phyloP scores from a whole-genome alignment of 2,329 filamentous ascomycete species.

The Colletotrichum australisinense region DNA sequence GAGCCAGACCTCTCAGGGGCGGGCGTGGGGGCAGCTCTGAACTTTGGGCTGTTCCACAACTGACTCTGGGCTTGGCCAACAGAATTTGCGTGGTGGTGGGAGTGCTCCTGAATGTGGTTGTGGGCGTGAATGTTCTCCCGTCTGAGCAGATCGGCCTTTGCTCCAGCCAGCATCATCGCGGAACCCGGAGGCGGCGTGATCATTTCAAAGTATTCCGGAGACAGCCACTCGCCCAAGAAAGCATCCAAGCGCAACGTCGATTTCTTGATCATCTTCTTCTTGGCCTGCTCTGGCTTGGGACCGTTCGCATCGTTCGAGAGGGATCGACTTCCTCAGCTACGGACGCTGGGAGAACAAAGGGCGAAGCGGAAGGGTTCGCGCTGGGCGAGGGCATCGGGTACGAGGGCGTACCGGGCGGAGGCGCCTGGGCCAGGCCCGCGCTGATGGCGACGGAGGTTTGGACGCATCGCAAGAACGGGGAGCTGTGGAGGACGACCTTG shows the following conservation, averaged over 20 bases:
- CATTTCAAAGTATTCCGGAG: slow-evolving; percentile 90
- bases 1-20: slow-evolving; percentile 34
- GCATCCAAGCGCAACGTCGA: slow-evolving; percentile 84
- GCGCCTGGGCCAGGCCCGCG: slow-evolving; percentile 80
- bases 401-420: slow-evolving; percentile 43
- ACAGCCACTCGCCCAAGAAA: slow-evolving; percentile 95
- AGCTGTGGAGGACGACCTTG: slow-evolving; percentile 88
- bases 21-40: slow-evolving; percentile 26
- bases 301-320: slow-evolving; percentile 32
- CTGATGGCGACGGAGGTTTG: slow-evolving; percentile 92
- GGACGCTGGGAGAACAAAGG: slow-evolving; percentile 28
- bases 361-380: slow-evolving; percentile 23
- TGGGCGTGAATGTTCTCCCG: slow-evolving; percentile 74
- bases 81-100: slow-evolving; percentile 34
- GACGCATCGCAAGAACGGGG: slow-evolving; percentile 92
- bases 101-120: slow-evolving; percentile 25
- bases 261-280: slow-evolving; percentile 58
- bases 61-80: slow-evolving; percentile 39
- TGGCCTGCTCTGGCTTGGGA: slow-evolving; percentile 15
- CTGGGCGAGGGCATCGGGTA: slow-evolving; percentile 47
- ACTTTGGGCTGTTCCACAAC: slow-evolving; percentile 49
- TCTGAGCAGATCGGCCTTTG: slow-evolving; percentile 87
- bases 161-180: slow-evolving; percentile 86
- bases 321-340: slow-evolving; percentile 24
- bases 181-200: slow-evolving; percentile 91